Conservation (phyloP, 768 basidiomycete species). For the Pulveroboletus ravenelii region DNA sequence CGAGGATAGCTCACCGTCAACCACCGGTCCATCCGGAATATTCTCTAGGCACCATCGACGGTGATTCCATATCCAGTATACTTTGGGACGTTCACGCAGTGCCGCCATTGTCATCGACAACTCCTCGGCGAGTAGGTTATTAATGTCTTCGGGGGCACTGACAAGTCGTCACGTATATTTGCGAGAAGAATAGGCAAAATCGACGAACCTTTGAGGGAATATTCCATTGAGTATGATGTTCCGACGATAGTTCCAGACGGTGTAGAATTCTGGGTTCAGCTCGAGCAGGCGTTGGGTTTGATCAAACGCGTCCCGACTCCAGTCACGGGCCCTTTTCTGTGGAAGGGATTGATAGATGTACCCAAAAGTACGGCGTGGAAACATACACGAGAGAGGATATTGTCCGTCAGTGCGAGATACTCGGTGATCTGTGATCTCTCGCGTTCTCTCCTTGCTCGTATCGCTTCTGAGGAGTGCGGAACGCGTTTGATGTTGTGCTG, state of each 20-base stretch:
- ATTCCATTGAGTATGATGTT: constrained; percentile 68
- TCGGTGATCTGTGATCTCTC: constrained; percentile 75
- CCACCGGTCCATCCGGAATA: constrained; percentile 68
- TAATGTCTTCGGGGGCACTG: constrained; percentile 59
- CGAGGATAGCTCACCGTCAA: constrained; percentile 37
- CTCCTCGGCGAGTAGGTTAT: constrained; percentile 65
- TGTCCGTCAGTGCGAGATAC: constrained; percentile 61
- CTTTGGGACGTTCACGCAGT: constrained; percentile 84
- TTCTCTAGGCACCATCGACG: constrained; percentile 91
- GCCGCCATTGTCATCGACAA: constrained; percentile 75
- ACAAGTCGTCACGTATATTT: constrained; percentile 14
- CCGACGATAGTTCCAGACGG: constrained; percentile 92
- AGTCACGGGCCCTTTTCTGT: constrained; percentile 70
- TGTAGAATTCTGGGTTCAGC: constrained; percentile 93
- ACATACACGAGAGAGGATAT: constrained; percentile 62
- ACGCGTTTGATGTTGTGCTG: constrained; percentile 72
- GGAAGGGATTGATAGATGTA: neutral
- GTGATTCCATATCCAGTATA: constrained; percentile 99
- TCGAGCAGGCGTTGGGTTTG: constrained; percentile 73
- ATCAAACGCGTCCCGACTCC: constrained; percentile 69
- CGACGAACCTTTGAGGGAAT: constrained; percentile 58
- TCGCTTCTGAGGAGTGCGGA: constrained; percentile 51
- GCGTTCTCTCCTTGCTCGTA: constrained; percentile 62
- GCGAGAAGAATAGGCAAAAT: neutral
- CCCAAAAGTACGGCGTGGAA: neutral